Percentiles rank a stretch among this genome's conserved stretches.
These are phyloP conservation scores for Psilocybe cubensis DNA, from an alignment of 768 basidiomycete genomes.

Conservation along the genomic window DNA sequence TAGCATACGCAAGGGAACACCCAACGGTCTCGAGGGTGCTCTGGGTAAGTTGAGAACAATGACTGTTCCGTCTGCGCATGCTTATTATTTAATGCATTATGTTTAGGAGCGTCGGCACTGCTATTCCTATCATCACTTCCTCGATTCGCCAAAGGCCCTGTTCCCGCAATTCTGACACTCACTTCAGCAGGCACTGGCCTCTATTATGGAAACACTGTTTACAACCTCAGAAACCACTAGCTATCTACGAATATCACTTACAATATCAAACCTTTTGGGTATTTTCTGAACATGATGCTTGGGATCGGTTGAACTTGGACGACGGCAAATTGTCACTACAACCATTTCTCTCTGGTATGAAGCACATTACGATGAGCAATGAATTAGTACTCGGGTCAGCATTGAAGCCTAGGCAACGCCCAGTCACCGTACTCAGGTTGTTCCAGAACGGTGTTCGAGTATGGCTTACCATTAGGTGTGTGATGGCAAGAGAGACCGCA, in stretches of 20 bases:
- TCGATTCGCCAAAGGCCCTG: constrained; percentile 72
- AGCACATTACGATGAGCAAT: too few relatives aligned
- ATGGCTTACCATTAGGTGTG: too few relatives aligned
- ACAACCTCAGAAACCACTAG: constrained; percentile 38
- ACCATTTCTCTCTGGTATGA: too few relatives aligned
- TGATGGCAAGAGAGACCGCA: too few relatives aligned
- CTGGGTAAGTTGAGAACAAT: too few relatives aligned
- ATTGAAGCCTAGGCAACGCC: not conserved
- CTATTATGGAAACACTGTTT: constrained; percentile 71
- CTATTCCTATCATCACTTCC: constrained; percentile 77
- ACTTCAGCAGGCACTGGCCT: constrained; percentile 62
- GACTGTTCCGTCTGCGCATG: too few relatives aligned
- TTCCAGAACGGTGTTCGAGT: too few relatives aligned
- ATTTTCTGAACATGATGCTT: too few relatives aligned
- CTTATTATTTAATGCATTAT: not conserved
- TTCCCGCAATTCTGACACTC: constrained; percentile 64
- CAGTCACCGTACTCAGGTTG: not conserved
- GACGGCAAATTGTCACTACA: too few relatives aligned
- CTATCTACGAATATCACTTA: not conserved
- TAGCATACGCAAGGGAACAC: constrained; percentile 69
- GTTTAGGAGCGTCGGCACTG: constrained; percentile 75
- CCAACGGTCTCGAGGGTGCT: constrained; percentile 79
- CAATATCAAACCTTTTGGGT: not conserved
- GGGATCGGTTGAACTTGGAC: too few relatives aligned
- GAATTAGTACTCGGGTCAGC: not conserved